Evolutionary conservation across 2,329 filamentous ascomycete species (phyloP).

Genomic region (Lasiodiplodia sp.): DNA sequence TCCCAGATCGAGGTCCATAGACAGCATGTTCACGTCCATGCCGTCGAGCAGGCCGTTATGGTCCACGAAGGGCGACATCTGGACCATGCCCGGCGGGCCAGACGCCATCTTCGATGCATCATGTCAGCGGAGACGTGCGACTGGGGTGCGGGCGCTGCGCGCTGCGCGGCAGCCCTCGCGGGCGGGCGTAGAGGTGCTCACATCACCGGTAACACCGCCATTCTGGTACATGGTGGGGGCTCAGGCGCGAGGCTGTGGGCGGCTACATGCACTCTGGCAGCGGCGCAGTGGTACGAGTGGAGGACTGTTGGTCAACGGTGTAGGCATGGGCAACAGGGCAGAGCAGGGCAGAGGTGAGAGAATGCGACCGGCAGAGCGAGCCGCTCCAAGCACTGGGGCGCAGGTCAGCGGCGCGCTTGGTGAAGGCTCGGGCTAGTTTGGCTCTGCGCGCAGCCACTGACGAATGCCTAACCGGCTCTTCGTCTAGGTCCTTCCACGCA

Average conservation of each 20-base stretch:
- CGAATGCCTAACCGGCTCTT: constrained; percentile 15
- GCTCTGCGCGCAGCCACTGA: constrained; percentile 23
- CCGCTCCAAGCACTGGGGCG: constrained; percentile 26
- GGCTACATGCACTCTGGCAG: constrained; percentile 30
- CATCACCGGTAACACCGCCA: constrained; percentile 34
- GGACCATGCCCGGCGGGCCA: constrained; percentile 37
- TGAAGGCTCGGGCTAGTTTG: constrained; percentile 25
- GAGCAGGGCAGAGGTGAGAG: constrained; percentile 24
- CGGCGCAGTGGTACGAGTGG: constrained; percentile 25
- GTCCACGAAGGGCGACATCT: constrained; percentile 39
- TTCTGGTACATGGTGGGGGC: constrained; percentile 43
- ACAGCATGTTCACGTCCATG: constrained; percentile 55
- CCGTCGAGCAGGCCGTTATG: constrained; percentile 48
- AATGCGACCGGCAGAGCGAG: constrained; percentile 28
- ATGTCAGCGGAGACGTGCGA: constrained; percentile 29
- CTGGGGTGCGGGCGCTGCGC: constrained; percentile 21
- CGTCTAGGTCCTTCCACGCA: constrained; percentile 26
- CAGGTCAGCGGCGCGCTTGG: constrained; percentile 22
- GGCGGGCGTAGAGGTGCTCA: constrained; percentile 18
- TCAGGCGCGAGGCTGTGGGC: constrained; percentile 31
- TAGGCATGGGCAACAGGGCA: constrained; percentile 28
- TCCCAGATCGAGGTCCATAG: constrained; percentile 56
- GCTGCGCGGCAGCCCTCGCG: constrained; percentile 15
- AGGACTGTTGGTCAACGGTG: constrained; percentile 27
- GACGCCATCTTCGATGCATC: constrained; percentile 28